A percentile compares a stretch with the other conserved stretches of the same genome.
Conservation (phyloP, 2,329 filamentous ascomycete genomes). For the Penicillium sp. region DNA sequence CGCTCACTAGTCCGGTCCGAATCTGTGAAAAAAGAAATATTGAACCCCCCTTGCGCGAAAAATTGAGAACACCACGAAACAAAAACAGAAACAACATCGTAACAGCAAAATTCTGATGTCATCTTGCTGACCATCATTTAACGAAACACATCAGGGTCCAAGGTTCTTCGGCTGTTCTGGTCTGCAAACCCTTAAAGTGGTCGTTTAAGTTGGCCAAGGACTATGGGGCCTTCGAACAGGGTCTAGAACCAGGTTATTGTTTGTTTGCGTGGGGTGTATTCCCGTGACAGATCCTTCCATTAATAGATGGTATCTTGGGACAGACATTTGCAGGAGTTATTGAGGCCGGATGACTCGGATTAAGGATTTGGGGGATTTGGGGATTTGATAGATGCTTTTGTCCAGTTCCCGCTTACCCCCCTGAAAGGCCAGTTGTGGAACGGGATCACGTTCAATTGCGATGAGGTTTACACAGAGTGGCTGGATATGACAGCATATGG, state of each 20-base stretch:
- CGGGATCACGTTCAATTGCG: too few species aligned
- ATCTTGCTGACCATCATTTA: neutral
- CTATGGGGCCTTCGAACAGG: conserved; percentile 2
- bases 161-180: neutral
- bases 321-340: neutral
- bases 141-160: neutral
- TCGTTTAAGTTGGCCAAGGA: neutral
- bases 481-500: too few species aligned
- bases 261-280: neutral
- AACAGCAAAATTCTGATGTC: neutral
- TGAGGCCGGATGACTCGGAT: neutral
- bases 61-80: conserved; percentile 2
- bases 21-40: conserved; percentile 9
- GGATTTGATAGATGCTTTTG: neutral
- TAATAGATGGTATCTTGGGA: neutral
- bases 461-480: too few species aligned
- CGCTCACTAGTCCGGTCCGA: conserved; percentile 17
- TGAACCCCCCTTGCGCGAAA: conserved; percentile 10
- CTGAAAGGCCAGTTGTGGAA: neutral
- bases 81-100: neutral
- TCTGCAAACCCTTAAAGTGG: neutral
- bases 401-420: neutral
- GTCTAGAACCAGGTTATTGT: neutral
- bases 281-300: neutral
- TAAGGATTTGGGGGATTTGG: neutral